These are phyloP conservation scores for Rhexocercosporidium sp. DNA, from an alignment of 2,329 filamentous ascomycete species.

Conservation along the genomic window DNA sequence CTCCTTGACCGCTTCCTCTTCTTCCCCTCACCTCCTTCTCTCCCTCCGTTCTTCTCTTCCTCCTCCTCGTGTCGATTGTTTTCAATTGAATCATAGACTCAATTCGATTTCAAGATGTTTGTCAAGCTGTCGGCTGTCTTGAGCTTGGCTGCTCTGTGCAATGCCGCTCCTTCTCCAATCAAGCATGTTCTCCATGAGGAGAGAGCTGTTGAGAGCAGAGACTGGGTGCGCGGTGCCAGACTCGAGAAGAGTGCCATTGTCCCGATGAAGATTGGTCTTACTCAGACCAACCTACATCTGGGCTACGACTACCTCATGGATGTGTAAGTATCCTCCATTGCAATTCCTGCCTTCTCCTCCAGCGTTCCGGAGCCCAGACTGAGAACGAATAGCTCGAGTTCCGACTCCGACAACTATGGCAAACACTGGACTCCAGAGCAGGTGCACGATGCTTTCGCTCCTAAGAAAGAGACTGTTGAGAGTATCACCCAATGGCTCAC, in stretches of 20 bases:
- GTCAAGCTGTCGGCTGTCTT: conserved; percentile 26
- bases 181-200: conserved; percentile 35
- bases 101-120: conserved; percentile 20
- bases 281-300: conserved; percentile 51
- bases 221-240: conserved; percentile 30
- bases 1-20: background rate
- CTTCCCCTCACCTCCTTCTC: background rate
- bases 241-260: conserved; percentile 37
- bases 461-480: conserved; percentile 54
- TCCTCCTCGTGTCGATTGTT: background rate
- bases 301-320: conserved; percentile 50
- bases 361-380: background rate
- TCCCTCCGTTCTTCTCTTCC: background rate
- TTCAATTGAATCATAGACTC: conserved; percentile 7
- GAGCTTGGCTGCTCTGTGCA: conserved; percentile 35
- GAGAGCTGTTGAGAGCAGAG: conserved; percentile 15
- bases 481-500: conserved; percentile 61
- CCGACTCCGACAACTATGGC: conserved; percentile 49
- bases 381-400: conserved; percentile 42
- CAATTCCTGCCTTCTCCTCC: background rate
- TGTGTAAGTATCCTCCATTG: conserved; percentile 33
- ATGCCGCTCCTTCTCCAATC: conserved; percentile 28
- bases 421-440: conserved; percentile 54
- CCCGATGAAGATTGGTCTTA: conserved; percentile 51
- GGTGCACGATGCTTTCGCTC: conserved; percentile 57